Conservation (phyloP, 139 green algal species). For the Yamagishiella unicocca region DNA sequence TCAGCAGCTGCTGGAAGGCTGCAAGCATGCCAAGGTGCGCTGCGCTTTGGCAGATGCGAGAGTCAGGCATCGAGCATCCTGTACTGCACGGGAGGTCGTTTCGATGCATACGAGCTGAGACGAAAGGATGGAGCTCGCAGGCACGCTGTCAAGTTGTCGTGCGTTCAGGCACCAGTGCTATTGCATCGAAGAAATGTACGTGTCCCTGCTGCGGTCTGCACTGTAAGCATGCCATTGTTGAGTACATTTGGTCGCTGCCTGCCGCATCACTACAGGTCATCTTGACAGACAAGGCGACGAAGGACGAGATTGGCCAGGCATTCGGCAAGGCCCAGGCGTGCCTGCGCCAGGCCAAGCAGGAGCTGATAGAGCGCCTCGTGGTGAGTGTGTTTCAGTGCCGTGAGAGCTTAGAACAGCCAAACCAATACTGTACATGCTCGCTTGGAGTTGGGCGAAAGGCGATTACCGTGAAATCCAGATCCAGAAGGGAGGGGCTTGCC, state of each 20-base stretch:
- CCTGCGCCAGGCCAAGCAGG: background rate
- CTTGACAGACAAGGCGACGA: background rate
- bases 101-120: background rate
- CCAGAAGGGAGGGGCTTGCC: too few relatives aligned
- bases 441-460: too few relatives aligned
- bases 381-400: too few relatives aligned
- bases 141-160: background rate
- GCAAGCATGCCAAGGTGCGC: background rate
- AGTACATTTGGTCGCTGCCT: background rate
- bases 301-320: background rate
- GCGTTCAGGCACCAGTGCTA: background rate
- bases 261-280: background rate
- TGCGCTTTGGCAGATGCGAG: background rate
- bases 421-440: too few relatives aligned
- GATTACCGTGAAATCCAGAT: too few relatives aligned
- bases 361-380: background rate
- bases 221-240: too few relatives aligned
- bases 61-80: background rate
- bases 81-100: background rate
- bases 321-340: slow-evolving; percentile 12
- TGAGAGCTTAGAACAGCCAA: too few relatives aligned
- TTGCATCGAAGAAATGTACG: too few relatives aligned
- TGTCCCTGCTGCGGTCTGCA: too few relatives aligned
- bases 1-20: background rate
- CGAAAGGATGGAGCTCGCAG: background rate